Evolutionary conservation across 768 basidiomycete genomes (phyloP).

Genomic region (Mycena albidolilacea): DNA sequence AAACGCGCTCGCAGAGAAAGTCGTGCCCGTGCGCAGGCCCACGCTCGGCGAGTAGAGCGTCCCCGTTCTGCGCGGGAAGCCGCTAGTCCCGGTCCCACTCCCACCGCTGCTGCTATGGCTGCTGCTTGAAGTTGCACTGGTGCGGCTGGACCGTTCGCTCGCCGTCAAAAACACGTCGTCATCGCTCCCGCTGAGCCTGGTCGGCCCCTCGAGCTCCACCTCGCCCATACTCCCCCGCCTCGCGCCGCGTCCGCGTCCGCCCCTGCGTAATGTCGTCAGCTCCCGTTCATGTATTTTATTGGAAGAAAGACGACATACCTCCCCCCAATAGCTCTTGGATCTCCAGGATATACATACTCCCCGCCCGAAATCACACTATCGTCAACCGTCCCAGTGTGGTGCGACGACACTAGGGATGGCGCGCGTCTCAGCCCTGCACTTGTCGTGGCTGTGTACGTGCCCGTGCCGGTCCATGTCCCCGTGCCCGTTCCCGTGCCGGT

Average conservation of each 20-base stretch:
- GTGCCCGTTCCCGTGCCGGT: not conserved
- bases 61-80: conserved; percentile 12
- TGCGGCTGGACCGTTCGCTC: conserved; percentile 1
- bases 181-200: conserved; percentile 50
- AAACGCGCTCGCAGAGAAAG: conserved; percentile 1
- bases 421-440: conserved; percentile 52
- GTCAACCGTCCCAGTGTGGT: conserved; percentile 79
- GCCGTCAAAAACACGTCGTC: conserved; percentile 38
- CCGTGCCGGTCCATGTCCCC: conserved; percentile 4
- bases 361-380: conserved; percentile 78
- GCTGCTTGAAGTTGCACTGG: not conserved
- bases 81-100: not conserved
- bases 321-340: conserved; percentile 75
- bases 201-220: conserved; percentile 66
- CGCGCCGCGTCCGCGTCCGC: conserved; percentile 56
- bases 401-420: conserved; percentile 67
- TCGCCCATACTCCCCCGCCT: conserved; percentile 85
- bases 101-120: not conserved
- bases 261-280: conserved; percentile 28
- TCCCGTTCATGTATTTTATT: not conserved
- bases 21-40: conserved; percentile 36
- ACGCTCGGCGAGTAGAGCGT: conserved; percentile 37
- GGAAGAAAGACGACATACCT: conserved; percentile 45
- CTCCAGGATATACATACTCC: conserved; percentile 80
- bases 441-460: not conserved